phyloP scores from a whole-genome alignment of 768 basidiomycete genomes.

The Leccinum incarnatum region DNA sequence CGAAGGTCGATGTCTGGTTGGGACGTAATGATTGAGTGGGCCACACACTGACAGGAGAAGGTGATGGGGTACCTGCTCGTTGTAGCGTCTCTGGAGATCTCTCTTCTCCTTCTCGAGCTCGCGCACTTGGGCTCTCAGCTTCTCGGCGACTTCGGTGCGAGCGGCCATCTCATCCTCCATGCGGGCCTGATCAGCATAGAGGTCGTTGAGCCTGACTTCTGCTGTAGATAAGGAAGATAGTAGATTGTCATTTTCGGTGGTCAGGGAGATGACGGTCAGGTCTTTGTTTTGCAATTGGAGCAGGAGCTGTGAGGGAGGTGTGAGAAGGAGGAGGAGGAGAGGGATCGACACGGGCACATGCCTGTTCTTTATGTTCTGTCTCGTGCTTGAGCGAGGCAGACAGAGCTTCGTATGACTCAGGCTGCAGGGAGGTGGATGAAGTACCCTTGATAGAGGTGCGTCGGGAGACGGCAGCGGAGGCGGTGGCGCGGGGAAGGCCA shows the following conservation, averaged over 20 bases:
- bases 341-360: slow-evolving; percentile 29
- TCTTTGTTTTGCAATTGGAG: slow-evolving; percentile 79
- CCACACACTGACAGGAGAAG: slow-evolving; percentile 14
- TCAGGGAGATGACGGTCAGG: slow-evolving; percentile 57
- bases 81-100: slow-evolving; percentile 77
- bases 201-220: slow-evolving; percentile 71
- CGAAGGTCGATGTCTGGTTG: slow-evolving; percentile 76
- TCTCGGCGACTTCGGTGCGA: slow-evolving; percentile 79
- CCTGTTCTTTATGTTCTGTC: slow-evolving; percentile 81
- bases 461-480: slow-evolving; percentile 46
- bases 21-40: slow-evolving; percentile 7
- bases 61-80: slow-evolving; percentile 65
- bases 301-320: slow-evolving; percentile 52
- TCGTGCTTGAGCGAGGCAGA: slow-evolving; percentile 68
- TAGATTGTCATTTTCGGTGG: slow-evolving; percentile 62
- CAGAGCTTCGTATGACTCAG: slow-evolving; percentile 55
- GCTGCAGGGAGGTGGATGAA: slow-evolving; percentile 35
- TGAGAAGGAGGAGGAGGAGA: slow-evolving; percentile 10
- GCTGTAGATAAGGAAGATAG: slow-evolving; percentile 63
- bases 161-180: slow-evolving; percentile 81
- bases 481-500: slow-evolving; percentile 47
- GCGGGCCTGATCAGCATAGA: slow-evolving; percentile 78
- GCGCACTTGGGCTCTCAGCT: slow-evolving; percentile 74
- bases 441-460: slow-evolving; percentile 48
- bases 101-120: slow-evolving; percentile 89